Evolutionary conservation across 2,329 filamentous ascomycete genomes (phyloP), one percentile per base, ranked within the genome.

Genomic region (Didymella exigua): DNA sequence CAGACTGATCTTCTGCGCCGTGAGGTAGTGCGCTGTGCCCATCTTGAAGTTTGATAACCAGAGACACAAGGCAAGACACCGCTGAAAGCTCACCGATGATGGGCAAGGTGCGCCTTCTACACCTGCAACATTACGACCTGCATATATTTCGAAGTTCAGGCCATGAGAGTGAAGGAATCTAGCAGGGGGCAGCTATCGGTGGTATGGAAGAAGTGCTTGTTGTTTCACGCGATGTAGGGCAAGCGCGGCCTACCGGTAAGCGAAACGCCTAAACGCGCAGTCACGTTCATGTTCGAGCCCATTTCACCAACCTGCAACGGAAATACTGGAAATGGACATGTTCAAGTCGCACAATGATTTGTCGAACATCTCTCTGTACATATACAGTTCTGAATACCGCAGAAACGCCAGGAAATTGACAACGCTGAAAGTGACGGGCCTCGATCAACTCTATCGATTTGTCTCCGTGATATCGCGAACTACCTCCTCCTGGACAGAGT

Each of bases 1-100:
- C 21, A 97, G 82, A 68, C 89, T 88, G 63, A 98, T 84, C 72
- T 95, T 96, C 63, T 91, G 88, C 11, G 93, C 90, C n/a, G 90
- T 96, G 40, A 98, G 82, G 74, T 89, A 96, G 53, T 89, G 89
- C 66, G 88, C 84, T 88, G 93, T 96, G 47, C 62, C 58, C 68
- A 71, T 70, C 24, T 51, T 58, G 53, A 43, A 30, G 23, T 30
- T 41, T 29, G 42, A 31, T n/a, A 18, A 21, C 18, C 8, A 2
- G 18, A 37, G 13, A 2, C 13, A 29, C n/a, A 30, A 47, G 16
- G 11, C 18, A 26, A 23, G 5, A 6, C 16, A 7, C 10, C 21
- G 14, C 9, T 3, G 29, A 47, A 37, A 13, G 30, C 18, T 26
- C 23, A 29, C 24, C 10, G n/a, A 2, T 11, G 30, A 13, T 19